Evolutionary conservation across 176 grass and related monocot species (phyloP), one percentile per base, ranked within the genome.

Genomic region (Triticum turgidum): DNA sequence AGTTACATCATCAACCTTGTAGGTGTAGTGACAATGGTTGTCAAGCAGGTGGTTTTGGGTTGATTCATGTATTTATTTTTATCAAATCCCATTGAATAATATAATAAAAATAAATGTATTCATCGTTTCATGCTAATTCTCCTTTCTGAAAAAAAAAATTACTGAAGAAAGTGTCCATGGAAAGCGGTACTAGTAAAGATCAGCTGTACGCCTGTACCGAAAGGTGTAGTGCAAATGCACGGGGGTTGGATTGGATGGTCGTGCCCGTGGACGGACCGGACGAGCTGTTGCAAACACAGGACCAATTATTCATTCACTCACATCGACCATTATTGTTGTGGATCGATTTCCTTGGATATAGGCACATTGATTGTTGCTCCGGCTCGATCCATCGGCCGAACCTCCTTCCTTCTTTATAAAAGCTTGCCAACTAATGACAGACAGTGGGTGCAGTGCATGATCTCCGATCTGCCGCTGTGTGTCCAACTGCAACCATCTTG

Each of bases 371-470:
- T 83, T 86, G 54, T 18, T 22, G 80, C 74, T 64, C 38, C 73
- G 22, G 56, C 22, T 83, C 59, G 51, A 67, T 44, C 9, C 5
- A 21, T 21, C n/a, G 41, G 35, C 13, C 38, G 56, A 59, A 59
- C 56, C 24, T 22, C 39, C 68, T 54, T 22, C 39, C 68, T 64
- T 20, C 79, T 39, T 86, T 90, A 75, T 11, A 30, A 80, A 91
- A 80, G 85, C 76, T 18, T 68, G 89, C 65, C 89, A 87, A 84
- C 89, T 69, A 87, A 80, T 87, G 89, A 58, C 84, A 78, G 56
- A 73, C 84, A 79, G 25, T 34, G 38, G 22, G 56, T 67, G 75
- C 83, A 78, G 3, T 10, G 7, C 73, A 74, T 44, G 41, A 74
- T 85, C 69, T 47, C 54, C 4, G 41, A 51, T 85, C 69, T 30